Base-by-base conservation (phyloP, 192 early-diverging fungal species). In the Dimargaris cristalligena region DNA sequence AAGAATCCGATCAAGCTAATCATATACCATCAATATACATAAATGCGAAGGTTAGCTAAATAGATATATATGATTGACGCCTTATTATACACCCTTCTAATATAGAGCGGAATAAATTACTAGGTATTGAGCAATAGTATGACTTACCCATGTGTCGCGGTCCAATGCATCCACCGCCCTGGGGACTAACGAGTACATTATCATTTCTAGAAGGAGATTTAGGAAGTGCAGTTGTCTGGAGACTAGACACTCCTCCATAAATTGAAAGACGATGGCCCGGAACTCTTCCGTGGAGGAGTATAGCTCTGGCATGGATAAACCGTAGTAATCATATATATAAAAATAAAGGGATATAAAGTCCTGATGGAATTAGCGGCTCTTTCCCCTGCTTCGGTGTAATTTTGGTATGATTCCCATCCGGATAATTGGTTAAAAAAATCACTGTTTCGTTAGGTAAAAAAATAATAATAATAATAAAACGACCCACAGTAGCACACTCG, bases 231-330 rank as follows among this genome's bases (percentile, higher is more conserved):
- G n/a, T 26, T 57, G 55, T 4, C 22, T 18, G 30, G 55, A 57
- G 22, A 25, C 4, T 38, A 57, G 23, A 35, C 55, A 57, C 18
- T 57, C 55, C 22, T 57, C 55, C 14, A 57, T 20, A 57, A 57
- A 57, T 34, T 57, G 55, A 25, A 38, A n/a, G 18, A 57, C 55
- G 35, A 57, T 57, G 33, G 55, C 55, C n/a, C 33, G 55, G 38
- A 57, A 57, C 34, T 57, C 55, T 4, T 16, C 55, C 3, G n/a
- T 30, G 22, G 55, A 34, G 34, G 32, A 25, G 32, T 57, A 57
- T 18, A 57, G 20, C 14, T 57, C 49, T 50, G 28, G 26, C 20
- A 20, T 13, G 13, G 47, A 22, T 48, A 22, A 4, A n/a, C 47
- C 13, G 23, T 18, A 44, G 41, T 18, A 18, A 44, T 44, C 18